Conservation (phyloP, 1,284 basidiomycete genomes). For the Porogramme epimiltina region DNA sequence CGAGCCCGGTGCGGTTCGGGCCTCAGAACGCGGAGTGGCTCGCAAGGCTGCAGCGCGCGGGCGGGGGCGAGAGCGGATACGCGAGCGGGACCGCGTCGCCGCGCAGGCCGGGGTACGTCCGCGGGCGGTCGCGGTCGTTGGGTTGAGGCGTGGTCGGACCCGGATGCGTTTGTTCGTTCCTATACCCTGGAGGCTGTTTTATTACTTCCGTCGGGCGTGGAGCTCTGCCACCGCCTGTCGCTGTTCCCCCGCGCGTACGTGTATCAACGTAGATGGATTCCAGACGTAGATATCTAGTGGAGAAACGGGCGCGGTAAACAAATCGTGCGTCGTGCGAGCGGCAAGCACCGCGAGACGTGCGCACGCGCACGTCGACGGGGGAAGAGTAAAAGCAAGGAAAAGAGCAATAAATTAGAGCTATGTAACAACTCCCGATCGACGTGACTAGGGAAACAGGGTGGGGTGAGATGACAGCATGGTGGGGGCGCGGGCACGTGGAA, state of each 20-base stretch:
- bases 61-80: background rate
- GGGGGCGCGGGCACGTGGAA: background rate
- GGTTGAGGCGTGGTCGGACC: too few species aligned
- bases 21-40: background rate
- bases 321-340: too few species aligned
- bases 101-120: slow-evolving; percentile 9
- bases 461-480: slow-evolving; percentile 13
- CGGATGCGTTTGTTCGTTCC: background rate
- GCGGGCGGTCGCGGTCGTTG: slow-evolving; percentile 19
- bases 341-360: too few species aligned
- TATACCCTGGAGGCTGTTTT: too few species aligned
- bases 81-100: background rate
- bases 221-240: too few species aligned
- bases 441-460: slow-evolving; percentile 13
- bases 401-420: slow-evolving; percentile 19
- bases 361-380: too few species aligned
- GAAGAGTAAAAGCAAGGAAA: background rate
- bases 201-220: background rate
- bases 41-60: background rate
- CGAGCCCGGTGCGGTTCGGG: slow-evolving; percentile 1
- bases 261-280: too few species aligned
- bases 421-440: slow-evolving; percentile 14
- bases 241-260: too few species aligned
- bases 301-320: too few species aligned
- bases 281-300: too few species aligned